Conservation (phyloP, 78 protist species). For the Polysphondylium violaceum region DNA sequence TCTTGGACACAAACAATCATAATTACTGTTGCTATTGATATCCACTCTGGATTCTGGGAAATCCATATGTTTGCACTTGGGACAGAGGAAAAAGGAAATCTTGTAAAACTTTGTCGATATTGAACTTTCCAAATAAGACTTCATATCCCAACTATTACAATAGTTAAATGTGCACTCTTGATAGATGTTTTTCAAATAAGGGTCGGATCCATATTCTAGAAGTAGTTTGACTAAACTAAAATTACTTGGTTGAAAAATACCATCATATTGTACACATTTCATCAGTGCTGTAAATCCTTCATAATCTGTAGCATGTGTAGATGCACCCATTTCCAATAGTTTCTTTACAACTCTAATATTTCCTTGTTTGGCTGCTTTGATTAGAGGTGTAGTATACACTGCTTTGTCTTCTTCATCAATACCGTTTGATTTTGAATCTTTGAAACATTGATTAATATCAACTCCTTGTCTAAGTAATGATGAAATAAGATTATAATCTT, state of each 20-base stretch:
- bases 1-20: too few relatives aligned
- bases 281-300: constrained; percentile 66
- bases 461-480: constrained; percentile 8
- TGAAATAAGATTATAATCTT: constrained; percentile 6
- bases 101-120: background rate
- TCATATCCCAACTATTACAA: constrained; percentile 37
- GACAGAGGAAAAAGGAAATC: constrained; percentile 14
- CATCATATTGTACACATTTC: constrained; percentile 64
- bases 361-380: constrained; percentile 69
- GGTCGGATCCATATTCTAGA: constrained; percentile 67
- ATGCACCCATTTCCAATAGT: constrained; percentile 55
- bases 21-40: too few relatives aligned
- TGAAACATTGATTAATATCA: constrained; percentile 32
- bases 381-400: constrained; percentile 38
- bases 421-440: constrained; percentile 25
- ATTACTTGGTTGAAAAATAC: constrained; percentile 57
- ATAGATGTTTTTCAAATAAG: constrained; percentile 8
- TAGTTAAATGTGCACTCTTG: constrained; percentile 24
- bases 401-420: background rate
- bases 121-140: constrained; percentile 14
- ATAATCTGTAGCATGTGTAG: constrained; percentile 6
- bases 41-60: too few relatives aligned
- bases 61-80: constrained; percentile 39
- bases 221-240: constrained; percentile 3
- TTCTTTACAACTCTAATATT: constrained; percentile 6